These are phyloP conservation scores for Citrus maxima DNA, from an alignment of 345 rosid genomes.

Conservation along the genomic window DNA sequence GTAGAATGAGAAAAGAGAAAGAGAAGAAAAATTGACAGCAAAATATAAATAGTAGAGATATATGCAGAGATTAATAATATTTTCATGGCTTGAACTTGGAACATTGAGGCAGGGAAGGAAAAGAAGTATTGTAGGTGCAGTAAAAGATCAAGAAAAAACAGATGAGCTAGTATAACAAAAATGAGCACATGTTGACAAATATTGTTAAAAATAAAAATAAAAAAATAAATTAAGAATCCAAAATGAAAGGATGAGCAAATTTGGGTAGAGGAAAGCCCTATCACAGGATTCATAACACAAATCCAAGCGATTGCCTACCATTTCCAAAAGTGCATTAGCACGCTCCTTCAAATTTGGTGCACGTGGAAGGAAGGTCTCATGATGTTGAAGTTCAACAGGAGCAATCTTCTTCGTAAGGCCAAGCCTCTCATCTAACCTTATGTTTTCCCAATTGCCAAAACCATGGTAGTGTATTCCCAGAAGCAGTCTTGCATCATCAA, in stretches of 20 bases:
- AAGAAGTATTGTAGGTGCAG: not conserved
- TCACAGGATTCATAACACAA: not conserved
- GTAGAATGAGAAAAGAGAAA: not conserved
- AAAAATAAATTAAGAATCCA: not conserved
- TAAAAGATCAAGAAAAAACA: not conserved
- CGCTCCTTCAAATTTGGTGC: constrained; percentile 98
- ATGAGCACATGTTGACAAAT: not conserved
- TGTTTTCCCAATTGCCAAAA: constrained; percentile 98
- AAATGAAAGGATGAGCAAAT: not conserved
- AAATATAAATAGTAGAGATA: not conserved
- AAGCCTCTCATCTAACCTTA: constrained; percentile 87
- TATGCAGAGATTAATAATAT: not conserved
- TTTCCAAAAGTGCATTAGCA: constrained; percentile 94
- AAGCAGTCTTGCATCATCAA: constrained; percentile 98
- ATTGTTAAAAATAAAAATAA: not conserved
- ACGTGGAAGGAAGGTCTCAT: constrained; percentile 97
- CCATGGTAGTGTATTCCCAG: constrained; percentile 90
- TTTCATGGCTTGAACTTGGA: not conserved
- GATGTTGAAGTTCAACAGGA: constrained; percentile 98
- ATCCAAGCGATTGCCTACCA: constrained; percentile 44
- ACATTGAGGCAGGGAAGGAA: not conserved
- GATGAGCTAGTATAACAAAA: not conserved
- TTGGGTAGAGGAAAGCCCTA: not conserved
- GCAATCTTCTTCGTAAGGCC: constrained; percentile 96
- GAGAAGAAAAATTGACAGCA: not conserved